These are phyloP conservation scores for Aureobasidium sp. DNA, from an alignment of 2,329 filamentous ascomycete species.

Conservation along the genomic window DNA sequence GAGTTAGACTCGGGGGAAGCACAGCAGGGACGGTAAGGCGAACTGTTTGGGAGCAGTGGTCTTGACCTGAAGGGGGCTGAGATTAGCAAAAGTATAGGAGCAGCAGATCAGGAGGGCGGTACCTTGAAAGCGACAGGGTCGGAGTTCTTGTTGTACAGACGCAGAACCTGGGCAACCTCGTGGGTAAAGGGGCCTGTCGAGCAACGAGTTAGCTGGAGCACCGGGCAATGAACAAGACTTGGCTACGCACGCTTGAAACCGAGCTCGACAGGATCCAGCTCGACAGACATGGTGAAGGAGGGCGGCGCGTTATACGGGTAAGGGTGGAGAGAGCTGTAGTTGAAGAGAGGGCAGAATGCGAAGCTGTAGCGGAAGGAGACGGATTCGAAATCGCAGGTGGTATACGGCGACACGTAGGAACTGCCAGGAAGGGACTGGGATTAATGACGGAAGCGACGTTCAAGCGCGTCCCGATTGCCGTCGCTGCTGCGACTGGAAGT, in stretches of 20 bases:
- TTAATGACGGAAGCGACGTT: conserved; percentile 6
- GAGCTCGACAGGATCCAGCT: conserved; percentile 85
- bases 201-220: conserved; percentile 10
- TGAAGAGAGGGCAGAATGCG: neutral
- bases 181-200: conserved; percentile 54
- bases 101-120: conserved; percentile 19
- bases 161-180: conserved; percentile 56
- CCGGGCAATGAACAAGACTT: neutral
- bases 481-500: neutral
- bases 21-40: conserved; percentile 29
- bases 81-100: neutral
- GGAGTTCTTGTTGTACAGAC: conserved; percentile 50
- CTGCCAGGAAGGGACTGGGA: neutral
- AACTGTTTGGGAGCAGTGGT: conserved; percentile 99
- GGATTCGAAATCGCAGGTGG: neutral
- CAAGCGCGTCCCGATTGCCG: neutral
- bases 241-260: conserved; percentile 75
- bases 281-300: conserved; percentile 71
- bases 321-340: neutral
- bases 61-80: conserved; percentile 64
- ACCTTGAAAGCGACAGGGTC: conserved; percentile 60
- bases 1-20: conserved; percentile 11
- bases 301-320: neutral
- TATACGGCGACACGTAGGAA: conserved; percentile 2
- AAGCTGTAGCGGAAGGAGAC: neutral